Base-by-base conservation (phyloP, 768 basidiomycete species). In the Termitomyces sp. region DNA sequence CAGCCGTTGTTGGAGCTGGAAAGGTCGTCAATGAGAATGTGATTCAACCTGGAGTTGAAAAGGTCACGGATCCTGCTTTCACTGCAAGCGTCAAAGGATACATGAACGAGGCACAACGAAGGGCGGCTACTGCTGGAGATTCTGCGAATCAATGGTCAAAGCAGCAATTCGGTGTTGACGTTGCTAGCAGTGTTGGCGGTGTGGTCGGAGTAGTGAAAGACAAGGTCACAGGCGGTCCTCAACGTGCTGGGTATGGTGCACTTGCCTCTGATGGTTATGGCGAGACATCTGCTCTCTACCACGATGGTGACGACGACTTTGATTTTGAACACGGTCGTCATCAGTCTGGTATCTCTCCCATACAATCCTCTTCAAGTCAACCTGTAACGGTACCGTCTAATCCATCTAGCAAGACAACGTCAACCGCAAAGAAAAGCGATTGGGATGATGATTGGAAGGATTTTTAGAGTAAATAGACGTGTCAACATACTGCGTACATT, bases 401-500 rank as follows among this genome's bases (percentile, higher is more conserved):
- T 57, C n/a, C 60, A 12, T 37, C 56, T 29, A 48, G 25, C 25
- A 25, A 57, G 56, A 48, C 34, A 12, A 63, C 36, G 37, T n/a
- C 69, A 32, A 58, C 69, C 4, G 64, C 72, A 25, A 82, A 82
- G 69, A 78, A 78, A 55, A 84, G 81, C 63, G 85, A 83, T 46
- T 91, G 90, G 86, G 85, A 88, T 63, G 87, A 87, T 63, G 89
- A 89, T 53, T 92, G 90, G 90, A 86, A 91, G 72, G 88, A 90
- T 70, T 91, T 91, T 66, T 92, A 83, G 77, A 67, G 10, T 55
- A 51, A 31, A 25, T 52, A 34, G 58, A 59, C 38, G 37, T 25
- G 29, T 46, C 17, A 57, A 59, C 47, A 40, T 20, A 53, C 32
- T 43, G 36, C 48, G 52, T 49, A 42, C 20, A 51, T 54, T 38